Evolutionary conservation across 495 filamentous ascomycete genomes (phyloP).

Genomic region (Mycothermus thermophilus): DNA sequence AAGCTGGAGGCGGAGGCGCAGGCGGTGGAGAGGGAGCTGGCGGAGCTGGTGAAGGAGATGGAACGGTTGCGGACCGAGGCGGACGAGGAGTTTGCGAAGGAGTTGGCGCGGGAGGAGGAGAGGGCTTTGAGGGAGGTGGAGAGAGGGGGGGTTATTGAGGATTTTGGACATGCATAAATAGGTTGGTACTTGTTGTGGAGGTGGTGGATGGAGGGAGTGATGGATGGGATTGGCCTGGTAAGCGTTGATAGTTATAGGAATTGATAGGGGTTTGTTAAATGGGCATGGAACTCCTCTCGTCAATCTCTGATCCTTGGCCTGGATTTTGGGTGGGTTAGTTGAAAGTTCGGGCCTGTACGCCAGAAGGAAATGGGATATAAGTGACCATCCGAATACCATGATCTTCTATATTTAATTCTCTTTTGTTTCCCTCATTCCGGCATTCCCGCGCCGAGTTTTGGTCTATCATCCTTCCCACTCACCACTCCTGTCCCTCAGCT

Average conservation of each 20-base stretch:
- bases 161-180: neutral
- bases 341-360: too few species aligned
- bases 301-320: too few species aligned
- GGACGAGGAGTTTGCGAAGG: constrained; percentile 24
- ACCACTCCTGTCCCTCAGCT: too few species aligned
- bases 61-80: constrained; percentile 17
- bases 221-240: too few species aligned
- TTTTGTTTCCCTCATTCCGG: neutral
- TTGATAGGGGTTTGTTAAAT: too few species aligned
- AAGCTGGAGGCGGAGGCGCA: constrained; percentile 4
- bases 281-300: too few species aligned
- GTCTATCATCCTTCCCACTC: neutral
- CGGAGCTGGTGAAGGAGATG: constrained; percentile 10
- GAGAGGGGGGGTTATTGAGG: neutral
- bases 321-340: too few species aligned
- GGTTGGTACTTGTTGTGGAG: neutral
- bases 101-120: constrained; percentile 20
- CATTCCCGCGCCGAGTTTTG: neutral
- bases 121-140: constrained; percentile 4
- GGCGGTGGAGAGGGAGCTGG: constrained; percentile 17
- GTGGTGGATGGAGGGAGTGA: too few species aligned
- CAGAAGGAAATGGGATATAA: too few species aligned
- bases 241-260: too few species aligned
- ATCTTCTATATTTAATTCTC: neutral
- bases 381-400: neutral